Evolutionary conservation across 768 basidiomycete species (phyloP).

Genomic region (Russula foetens): DNA sequence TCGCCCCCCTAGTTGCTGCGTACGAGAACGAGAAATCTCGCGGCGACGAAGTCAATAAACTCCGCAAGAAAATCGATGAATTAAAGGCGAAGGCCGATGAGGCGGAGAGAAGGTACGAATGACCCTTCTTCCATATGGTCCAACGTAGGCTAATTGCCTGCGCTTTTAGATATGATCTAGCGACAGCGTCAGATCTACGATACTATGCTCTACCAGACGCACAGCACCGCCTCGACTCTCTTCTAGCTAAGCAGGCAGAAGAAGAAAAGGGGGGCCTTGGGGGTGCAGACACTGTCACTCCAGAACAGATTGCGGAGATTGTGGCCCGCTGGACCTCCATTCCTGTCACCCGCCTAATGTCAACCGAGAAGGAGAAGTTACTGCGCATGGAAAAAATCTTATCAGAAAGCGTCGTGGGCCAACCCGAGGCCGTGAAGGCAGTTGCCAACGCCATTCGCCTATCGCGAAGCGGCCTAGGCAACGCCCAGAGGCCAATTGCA

Average conservation of each 20-base stretch:
- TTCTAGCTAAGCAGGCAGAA: conserved; percentile 63
- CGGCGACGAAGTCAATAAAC: conserved; percentile 69
- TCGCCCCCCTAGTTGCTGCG: conserved; percentile 72
- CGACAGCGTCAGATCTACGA: conserved; percentile 77
- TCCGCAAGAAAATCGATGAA: conserved; percentile 81
- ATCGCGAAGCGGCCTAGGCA: conserved; percentile 89
- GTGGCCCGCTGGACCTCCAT: conserved; percentile 91
- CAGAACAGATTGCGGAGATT: conserved; percentile 91
- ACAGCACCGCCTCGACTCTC: conserved; percentile 57
- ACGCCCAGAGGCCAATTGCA: conserved; percentile 81
- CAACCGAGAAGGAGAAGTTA: conserved; percentile 87
- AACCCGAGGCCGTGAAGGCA: conserved; percentile 84
- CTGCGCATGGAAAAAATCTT: conserved; percentile 82
- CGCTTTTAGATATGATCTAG: conserved; percentile 38
- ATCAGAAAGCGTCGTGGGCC: conserved; percentile 73
- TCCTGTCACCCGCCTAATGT: conserved; percentile 78
- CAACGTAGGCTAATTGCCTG: conserved; percentile 14
- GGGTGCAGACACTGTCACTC: conserved; percentile 63
- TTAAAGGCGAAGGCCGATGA: conserved; percentile 88
- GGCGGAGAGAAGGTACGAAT: conserved; percentile 67
- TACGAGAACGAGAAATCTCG: conserved; percentile 83
- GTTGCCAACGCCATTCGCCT: conserved; percentile 92
- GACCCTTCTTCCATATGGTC: no score
- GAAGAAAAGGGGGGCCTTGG: conserved; percentile 54
- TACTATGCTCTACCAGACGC: conserved; percentile 92